Conservation (phyloP, 1,139 yeast species). For the Suhomyces yuchorum region DNA sequence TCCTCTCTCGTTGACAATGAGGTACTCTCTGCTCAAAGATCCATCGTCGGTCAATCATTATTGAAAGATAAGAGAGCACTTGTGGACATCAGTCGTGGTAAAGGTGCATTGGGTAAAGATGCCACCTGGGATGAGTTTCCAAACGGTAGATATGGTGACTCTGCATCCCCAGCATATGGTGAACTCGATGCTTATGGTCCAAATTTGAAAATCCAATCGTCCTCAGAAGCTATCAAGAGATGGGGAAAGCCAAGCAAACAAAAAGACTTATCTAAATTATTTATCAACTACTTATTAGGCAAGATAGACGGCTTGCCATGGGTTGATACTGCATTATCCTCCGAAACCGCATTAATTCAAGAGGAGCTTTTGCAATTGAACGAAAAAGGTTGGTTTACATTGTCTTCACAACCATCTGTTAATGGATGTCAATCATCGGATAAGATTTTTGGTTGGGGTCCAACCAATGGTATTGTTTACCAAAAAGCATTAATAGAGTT, state of each 20-base stretch:
- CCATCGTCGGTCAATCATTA: constrained; percentile 29
- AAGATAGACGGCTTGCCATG: constrained; percentile 84
- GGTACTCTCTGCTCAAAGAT: constrained; percentile 35
- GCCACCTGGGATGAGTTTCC: constrained; percentile 99
- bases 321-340: constrained; percentile 81
- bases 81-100: constrained; percentile 79
- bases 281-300: constrained; percentile 73
- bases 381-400: constrained; percentile 74
- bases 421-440: constrained; percentile 77
- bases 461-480: constrained; percentile 85
- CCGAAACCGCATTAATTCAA: constrained; percentile 91
- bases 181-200: constrained; percentile 98
- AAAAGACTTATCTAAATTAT: constrained; percentile 66
- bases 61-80: constrained; percentile 51
- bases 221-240: constrained; percentile 64
- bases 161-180: constrained; percentile 96
- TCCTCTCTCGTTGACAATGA: constrained; percentile 50
- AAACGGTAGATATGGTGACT: constrained; percentile 96
- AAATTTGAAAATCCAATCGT: constrained; percentile 68
- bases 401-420: constrained; percentile 95
- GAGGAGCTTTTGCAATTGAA: constrained; percentile 84
- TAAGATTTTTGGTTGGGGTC: constrained; percentile 93
- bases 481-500: constrained; percentile 92
- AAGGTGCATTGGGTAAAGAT: constrained; percentile 83
- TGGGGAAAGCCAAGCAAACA: constrained; percentile 84